These are phyloP conservation scores for Coleophoma crateriformis DNA, from an alignment of 2,329 filamentous ascomycete species.

Conservation along the genomic window DNA sequence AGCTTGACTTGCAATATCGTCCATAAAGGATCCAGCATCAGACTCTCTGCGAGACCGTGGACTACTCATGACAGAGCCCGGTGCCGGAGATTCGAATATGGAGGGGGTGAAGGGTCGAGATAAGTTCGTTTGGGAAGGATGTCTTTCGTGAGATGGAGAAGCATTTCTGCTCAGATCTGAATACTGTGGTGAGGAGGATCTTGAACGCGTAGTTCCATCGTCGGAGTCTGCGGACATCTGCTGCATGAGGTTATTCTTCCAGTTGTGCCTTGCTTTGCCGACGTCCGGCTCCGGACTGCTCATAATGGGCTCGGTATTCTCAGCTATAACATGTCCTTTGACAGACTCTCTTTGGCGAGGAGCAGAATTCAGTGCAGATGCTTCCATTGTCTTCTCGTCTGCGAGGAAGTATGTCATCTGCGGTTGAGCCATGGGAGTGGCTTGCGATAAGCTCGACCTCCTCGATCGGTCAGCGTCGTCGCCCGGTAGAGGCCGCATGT, in stretches of 20 bases:
- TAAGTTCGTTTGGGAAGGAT: slow-evolving; percentile 25
- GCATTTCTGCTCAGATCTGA: slow-evolving; percentile 28
- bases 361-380: slow-evolving; percentile 25
- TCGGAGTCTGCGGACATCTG: slow-evolving; percentile 12
- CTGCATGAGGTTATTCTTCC: slow-evolving; percentile 19
- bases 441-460: slow-evolving; percentile 28
- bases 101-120: slow-evolving; percentile 41
- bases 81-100: slow-evolving; percentile 33
- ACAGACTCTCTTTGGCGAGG: slow-evolving; percentile 27
- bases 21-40: slow-evolving; percentile 41
- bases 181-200: slow-evolving; percentile 24
- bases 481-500: slow-evolving; percentile 41
- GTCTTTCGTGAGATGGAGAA: slow-evolving; percentile 23
- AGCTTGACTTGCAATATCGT: slow-evolving; percentile 33
- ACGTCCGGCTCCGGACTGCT: slow-evolving; percentile 22
- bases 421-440: slow-evolving; percentile 26
- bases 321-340: slow-evolving; percentile 27
- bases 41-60: slow-evolving; percentile 48
- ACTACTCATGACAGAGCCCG: slow-evolving; percentile 39
- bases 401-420: slow-evolving; percentile 48
- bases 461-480: slow-evolving; percentile 29
- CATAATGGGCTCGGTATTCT: slow-evolving; percentile 27
- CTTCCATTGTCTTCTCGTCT: slow-evolving; percentile 43
- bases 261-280: slow-evolving; percentile 18
- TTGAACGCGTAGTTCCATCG: slow-evolving; percentile 15